Evolutionary conservation across 2,329 filamentous ascomycete species (phyloP).

Genomic region (Cordyceps cateniannulata): DNA sequence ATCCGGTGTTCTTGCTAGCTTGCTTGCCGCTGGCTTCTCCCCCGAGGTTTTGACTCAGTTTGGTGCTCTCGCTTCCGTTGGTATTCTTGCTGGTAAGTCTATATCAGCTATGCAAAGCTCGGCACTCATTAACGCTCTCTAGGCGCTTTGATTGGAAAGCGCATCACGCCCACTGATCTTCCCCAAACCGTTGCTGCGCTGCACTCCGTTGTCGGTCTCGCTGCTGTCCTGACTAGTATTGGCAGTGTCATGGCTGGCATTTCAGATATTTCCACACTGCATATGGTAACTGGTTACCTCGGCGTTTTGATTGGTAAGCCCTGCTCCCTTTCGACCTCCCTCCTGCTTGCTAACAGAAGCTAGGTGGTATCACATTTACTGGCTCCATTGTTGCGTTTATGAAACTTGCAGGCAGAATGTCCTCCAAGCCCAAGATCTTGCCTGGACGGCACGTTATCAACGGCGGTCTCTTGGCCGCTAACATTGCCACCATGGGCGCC

Average conservation of each 20-base stretch:
- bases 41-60: conserved; percentile 76
- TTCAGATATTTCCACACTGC: conserved; percentile 64
- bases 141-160: conserved; percentile 71
- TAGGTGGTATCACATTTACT: conserved; percentile 78
- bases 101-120: neutral
- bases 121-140: conserved; percentile 3
- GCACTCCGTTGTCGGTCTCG: conserved; percentile 84
- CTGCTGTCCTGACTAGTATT: conserved; percentile 81
- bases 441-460: conserved; percentile 74
- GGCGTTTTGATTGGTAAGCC: conserved; percentile 69
- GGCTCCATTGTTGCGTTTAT: conserved; percentile 85
- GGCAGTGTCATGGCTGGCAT: conserved; percentile 76
- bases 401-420: conserved; percentile 78
- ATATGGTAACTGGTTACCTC: conserved; percentile 79
- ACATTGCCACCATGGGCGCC: conserved; percentile 75
- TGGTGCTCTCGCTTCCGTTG: conserved; percentile 65
- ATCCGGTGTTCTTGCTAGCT: conserved; percentile 74
- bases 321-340: neutral
- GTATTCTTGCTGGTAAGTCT: conserved; percentile 52
- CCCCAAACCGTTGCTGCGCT: conserved; percentile 85
- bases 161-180: conserved; percentile 81
- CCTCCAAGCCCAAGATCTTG: conserved; percentile 65
- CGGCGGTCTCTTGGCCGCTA: conserved; percentile 64
- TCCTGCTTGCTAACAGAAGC: neutral
- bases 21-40: conserved; percentile 74